Percentiles rank a stretch among this genome's conserved stretches.
Conservation (phyloP, 2,329 filamentous ascomycete genomes). For the Knufia petricola region DNA sequence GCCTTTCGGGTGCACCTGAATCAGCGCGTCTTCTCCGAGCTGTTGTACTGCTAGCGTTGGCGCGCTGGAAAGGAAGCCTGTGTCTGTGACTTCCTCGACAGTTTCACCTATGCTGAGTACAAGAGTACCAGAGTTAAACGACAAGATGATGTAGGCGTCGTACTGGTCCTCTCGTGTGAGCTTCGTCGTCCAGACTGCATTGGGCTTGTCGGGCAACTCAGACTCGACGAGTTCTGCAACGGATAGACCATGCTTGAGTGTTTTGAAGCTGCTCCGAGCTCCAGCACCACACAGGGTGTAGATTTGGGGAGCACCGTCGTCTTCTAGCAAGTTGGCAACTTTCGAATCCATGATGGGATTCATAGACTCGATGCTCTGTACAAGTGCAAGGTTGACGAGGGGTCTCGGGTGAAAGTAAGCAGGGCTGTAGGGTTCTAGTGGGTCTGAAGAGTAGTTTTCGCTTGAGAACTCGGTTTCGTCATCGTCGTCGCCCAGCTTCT, state of each 20-base stretch:
- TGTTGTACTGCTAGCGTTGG: constrained; percentile 88
- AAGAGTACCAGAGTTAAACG: constrained; percentile 79
- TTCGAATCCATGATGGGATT: constrained; percentile 89
- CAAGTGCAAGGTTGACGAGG: constrained; percentile 70
- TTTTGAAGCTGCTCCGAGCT: constrained; percentile 81
- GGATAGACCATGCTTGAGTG: constrained; percentile 82
- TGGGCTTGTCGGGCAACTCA: constrained; percentile 76
- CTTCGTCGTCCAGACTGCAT: constrained; percentile 92
- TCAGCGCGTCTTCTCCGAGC: constrained; percentile 80
- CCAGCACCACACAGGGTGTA: constrained; percentile 86
- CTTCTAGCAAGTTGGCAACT: constrained; percentile 73
- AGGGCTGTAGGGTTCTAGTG: constrained; percentile 60
- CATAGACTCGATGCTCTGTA: constrained; percentile 77
- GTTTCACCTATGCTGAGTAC: constrained; percentile 94
- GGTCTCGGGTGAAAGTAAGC: constrained; percentile 76
- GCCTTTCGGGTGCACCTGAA: constrained; percentile 94
- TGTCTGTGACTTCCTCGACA: constrained; percentile 89
- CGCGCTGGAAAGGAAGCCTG: constrained; percentile 79
- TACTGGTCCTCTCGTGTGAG: constrained; percentile 70
- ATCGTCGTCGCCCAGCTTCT: constrained; percentile 91
- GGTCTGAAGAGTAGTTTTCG: constrained; percentile 70
- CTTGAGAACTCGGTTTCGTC: constrained; percentile 80
- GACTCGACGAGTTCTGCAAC: constrained; percentile 95
- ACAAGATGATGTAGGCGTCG: constrained; percentile 92
- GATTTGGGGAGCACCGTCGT: constrained; percentile 89